Conservation (phyloP, 768 basidiomycete genomes). For the Termitomyces sp. region DNA sequence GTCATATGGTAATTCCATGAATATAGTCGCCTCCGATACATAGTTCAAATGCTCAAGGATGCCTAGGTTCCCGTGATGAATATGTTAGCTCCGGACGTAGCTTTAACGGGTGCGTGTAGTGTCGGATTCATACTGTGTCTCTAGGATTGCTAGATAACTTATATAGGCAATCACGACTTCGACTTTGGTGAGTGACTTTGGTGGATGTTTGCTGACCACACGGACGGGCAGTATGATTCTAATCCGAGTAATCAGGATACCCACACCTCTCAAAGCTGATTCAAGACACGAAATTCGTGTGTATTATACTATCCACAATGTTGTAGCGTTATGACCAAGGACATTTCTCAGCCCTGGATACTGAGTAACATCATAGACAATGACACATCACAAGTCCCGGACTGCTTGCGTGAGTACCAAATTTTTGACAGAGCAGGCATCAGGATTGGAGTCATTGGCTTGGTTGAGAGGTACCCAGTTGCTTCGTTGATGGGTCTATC, state of each 20-base stretch:
- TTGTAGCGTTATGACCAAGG: background rate
- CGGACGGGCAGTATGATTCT: background rate
- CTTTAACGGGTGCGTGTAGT: conserved; percentile 64
- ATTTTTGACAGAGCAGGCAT: conserved; percentile 68
- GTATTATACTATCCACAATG: conserved; percentile 18
- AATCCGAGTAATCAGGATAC: conserved; percentile 38
- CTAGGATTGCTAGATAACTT: background rate
- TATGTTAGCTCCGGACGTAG: conserved; percentile 69
- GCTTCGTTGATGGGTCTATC: background rate
- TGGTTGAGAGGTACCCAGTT: conserved; percentile 69
- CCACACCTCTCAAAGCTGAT: conserved; percentile 64
- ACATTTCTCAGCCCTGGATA: conserved; percentile 70
- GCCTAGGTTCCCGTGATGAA: conserved; percentile 82
- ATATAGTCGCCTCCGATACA: background rate
- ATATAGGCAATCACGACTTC: conserved; percentile 85
- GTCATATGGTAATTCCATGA: conserved; percentile 65
- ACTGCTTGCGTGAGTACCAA: conserved; percentile 51
- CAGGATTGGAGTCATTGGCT: conserved; percentile 76
- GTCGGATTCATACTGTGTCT: background rate
- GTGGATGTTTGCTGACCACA: conserved; percentile 26
- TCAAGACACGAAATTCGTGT: conserved; percentile 67
- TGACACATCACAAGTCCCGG: conserved; percentile 57
- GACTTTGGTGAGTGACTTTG: conserved; percentile 84
- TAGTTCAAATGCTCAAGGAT: background rate
- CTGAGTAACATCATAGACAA: conserved; percentile 82